A percentile compares a stretch with the other conserved stretches of the same genome.
These are phyloP conservation scores for Ammopiptanthus mongolicus DNA, from an alignment of 306 rosid species.

Conservation along the genomic window DNA sequence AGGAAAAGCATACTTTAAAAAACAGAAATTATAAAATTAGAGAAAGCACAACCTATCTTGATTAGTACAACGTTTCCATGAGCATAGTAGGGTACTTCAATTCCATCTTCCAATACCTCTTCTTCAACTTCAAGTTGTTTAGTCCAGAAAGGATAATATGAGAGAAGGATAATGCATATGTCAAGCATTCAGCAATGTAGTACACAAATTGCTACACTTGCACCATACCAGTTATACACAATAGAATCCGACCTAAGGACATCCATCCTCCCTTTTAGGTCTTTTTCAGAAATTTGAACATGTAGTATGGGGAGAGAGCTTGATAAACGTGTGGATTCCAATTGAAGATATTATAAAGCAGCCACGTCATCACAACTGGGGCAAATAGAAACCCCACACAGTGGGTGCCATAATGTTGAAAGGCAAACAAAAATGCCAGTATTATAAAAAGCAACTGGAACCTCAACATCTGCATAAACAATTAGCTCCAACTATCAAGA, in stretches of 20 bases:
- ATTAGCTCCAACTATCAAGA: neutral
- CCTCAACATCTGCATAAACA: slow-evolving; percentile 80
- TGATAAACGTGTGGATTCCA: slow-evolving; percentile 89
- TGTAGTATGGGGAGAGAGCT: slow-evolving; percentile 93
- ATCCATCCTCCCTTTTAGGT: slow-evolving; percentile 88
- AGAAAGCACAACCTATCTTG: no score
- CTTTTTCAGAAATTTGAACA: slow-evolving; percentile 82
- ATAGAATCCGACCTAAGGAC: slow-evolving; percentile 86
- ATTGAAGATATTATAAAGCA: slow-evolving; percentile 69
- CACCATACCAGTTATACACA: slow-evolving; percentile 86
- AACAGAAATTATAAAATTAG: no score
- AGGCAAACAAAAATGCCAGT: slow-evolving; percentile 71
- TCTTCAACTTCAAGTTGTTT: no score
- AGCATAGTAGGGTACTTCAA: no score
- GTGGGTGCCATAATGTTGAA: slow-evolving; percentile 94
- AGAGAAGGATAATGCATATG: slow-evolving; percentile 17
- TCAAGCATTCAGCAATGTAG: neutral
- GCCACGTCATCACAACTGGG: slow-evolving; percentile 86
- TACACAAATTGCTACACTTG: slow-evolving; percentile 6
- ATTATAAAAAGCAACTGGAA: slow-evolving; percentile 85
- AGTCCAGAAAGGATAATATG: slow-evolving; percentile 13
- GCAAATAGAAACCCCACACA: slow-evolving; percentile 84
- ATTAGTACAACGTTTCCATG: no score
- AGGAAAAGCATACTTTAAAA: no score
- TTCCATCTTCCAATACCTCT: no score